Evolutionary conservation across 495 filamentous ascomycete species (phyloP).

Genomic region (Alectoria sarmentosa): DNA sequence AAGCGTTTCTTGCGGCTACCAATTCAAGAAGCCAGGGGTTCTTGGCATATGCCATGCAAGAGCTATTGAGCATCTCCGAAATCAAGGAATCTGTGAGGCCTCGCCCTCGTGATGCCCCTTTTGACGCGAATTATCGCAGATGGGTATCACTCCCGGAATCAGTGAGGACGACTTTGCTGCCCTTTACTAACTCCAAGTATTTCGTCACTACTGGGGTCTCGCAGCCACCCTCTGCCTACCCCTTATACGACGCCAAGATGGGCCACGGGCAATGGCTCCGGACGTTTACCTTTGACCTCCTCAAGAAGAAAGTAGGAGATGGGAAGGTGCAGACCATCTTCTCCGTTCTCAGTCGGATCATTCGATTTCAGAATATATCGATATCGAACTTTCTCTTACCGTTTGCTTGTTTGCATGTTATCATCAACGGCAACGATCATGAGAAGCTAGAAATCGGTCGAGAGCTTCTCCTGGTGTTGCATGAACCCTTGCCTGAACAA

Average conservation of each 20-base stretch:
- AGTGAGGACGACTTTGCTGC: conserved; percentile 70
- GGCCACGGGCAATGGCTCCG: conserved; percentile 78
- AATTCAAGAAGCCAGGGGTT: conserved; percentile 85
- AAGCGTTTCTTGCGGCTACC: conserved; percentile 80
- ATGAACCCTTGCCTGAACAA: conserved; percentile 49
- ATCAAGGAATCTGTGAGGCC: conserved; percentile 53
- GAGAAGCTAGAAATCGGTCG: conserved; percentile 58
- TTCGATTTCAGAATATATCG: conserved; percentile 72
- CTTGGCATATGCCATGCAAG: conserved; percentile 88
- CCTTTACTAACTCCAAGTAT: conserved; percentile 79
- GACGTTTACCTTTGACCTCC: conserved; percentile 69
- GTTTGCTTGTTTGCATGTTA: conserved; percentile 70
- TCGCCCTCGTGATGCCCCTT: conserved; percentile 44
- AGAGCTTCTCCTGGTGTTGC: conserved; percentile 66
- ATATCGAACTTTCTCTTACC: conserved; percentile 83
- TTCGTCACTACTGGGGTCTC: conserved; percentile 49
- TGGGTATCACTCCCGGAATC: conserved; percentile 71
- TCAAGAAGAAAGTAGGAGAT: conserved; percentile 61
- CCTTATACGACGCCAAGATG: conserved; percentile 58
- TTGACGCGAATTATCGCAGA: conserved; percentile 52
- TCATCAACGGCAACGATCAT: conserved; percentile 59
- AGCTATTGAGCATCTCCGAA: conserved; percentile 69
- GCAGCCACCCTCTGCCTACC: conserved; percentile 56
- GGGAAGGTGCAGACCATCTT: conserved; percentile 65
- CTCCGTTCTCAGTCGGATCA: conserved; percentile 66